phyloP scores from a whole-genome alignment of 1,284 basidiomycete species.

The Waitea zeae region DNA sequence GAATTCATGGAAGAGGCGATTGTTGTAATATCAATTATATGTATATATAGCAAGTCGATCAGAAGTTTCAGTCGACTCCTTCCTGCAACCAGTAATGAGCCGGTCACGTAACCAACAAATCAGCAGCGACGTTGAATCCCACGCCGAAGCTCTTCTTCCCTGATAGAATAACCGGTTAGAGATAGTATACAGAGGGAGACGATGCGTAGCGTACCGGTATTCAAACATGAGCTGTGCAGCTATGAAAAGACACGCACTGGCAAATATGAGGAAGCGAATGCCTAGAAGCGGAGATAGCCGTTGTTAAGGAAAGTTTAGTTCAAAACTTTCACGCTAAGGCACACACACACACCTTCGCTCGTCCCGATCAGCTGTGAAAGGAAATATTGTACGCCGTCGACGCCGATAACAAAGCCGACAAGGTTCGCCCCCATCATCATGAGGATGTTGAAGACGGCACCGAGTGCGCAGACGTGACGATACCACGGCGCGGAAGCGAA shows the following conservation, averaged over 20 bases:
- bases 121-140: too few species aligned
- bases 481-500: slow-evolving; percentile 63
- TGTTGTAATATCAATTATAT: too few species aligned
- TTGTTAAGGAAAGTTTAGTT: background rate
- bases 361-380: slow-evolving; percentile 46
- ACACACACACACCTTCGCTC: slow-evolving; percentile 48
- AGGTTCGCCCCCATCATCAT: slow-evolving; percentile 92
- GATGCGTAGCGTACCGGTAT: too few species aligned
- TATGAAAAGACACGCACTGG: slow-evolving; percentile 59
- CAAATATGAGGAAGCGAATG: slow-evolving; percentile 44
- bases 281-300: slow-evolving; percentile 23
- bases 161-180: too few species aligned
- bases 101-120: too few species aligned
- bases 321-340: slow-evolving; percentile 7
- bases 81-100: too few species aligned
- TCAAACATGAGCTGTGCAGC: slow-evolving; percentile 92
- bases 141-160: too few species aligned
- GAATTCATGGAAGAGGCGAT: too few species aligned
- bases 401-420: slow-evolving; percentile 88
- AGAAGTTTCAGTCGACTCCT: too few species aligned
- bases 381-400: slow-evolving; percentile 70
- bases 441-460: slow-evolving; percentile 75
- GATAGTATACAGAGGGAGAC: too few species aligned
- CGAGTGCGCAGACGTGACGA: slow-evolving; percentile 71
- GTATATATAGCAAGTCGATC: too few species aligned